A percentile compares a stretch with the other conserved stretches of the same genome.
Evolutionary conservation across 2,329 filamentous ascomycete genomes (phyloP).

Genomic region (Ophiostoma himal-ulmi): DNA sequence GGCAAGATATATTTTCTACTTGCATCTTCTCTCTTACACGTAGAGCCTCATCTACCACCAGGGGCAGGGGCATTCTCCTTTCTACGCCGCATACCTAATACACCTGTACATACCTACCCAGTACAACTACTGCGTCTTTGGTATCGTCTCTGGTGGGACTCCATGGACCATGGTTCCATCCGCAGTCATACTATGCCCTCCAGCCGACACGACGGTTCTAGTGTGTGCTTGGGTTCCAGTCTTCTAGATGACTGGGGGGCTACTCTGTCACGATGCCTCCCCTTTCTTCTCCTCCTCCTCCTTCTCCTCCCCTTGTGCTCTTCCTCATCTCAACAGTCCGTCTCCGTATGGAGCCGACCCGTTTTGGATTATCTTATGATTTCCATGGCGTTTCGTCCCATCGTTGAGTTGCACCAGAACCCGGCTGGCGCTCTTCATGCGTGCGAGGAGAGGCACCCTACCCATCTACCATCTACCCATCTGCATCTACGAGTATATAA

Average conservation of each 20-base stretch:
- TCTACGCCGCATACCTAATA: neutral
- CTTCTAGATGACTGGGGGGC: neutral
- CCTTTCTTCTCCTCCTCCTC: neutral
- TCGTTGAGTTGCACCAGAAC: conserved; percentile 3
- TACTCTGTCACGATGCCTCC: neutral
- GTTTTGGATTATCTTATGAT: conserved; percentile 10
- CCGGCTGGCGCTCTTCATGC: neutral
- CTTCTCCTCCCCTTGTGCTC: neutral
- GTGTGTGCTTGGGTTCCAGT: neutral
- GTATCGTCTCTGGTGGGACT: neutral
- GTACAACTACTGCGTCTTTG: neutral
- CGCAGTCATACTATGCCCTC: neutral
- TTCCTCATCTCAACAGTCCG: neutral
- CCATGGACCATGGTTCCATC: neutral
- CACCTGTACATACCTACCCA: neutral
- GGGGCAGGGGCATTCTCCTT: neutral
- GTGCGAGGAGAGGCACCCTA: neutral
- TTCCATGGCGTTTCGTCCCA: conserved; percentile 5
- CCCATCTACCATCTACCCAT: neutral
- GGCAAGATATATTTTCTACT: neutral
- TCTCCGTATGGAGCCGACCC: neutral
- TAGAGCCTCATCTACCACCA: conserved; percentile 8
- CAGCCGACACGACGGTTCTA: neutral
- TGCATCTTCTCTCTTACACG: neutral
- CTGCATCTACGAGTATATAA: conserved; percentile 8